A percentile compares a stretch with the other conserved stretches of the same genome.
Conservation (phyloP, 164 flowering plant genomes). For the Vitis riparia region DNA sequence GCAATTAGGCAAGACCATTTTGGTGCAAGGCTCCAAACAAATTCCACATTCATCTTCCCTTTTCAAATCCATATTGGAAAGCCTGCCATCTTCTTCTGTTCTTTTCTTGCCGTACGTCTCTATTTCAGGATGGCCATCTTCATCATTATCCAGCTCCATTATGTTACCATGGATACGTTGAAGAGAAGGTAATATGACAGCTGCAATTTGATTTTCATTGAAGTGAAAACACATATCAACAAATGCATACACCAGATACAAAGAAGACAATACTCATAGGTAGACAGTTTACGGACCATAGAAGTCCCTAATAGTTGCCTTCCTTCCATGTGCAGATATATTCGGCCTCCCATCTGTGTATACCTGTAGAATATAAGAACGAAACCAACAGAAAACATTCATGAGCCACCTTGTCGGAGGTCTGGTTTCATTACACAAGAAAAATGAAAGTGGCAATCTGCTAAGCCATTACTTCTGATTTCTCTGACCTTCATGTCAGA, state of each 20-base stretch:
- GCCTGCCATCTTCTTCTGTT: constrained; percentile 31
- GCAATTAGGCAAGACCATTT: constrained; percentile 90
- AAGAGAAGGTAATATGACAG: constrained; percentile 81
- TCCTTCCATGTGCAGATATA: constrained; percentile 52
- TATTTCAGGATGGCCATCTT: constrained; percentile 19
- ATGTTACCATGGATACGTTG: constrained; percentile 66
- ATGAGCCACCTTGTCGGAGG: background rate
- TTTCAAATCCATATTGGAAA: constrained; percentile 50
- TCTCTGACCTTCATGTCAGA: background rate
- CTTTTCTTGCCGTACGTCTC: constrained; percentile 37
- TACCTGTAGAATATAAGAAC: constrained; percentile 33
- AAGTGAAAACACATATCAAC: background rate
- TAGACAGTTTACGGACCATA: constrained; percentile 43
- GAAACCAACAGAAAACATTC: background rate
- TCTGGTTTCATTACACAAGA: background rate
- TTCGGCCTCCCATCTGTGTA: constrained; percentile 50
- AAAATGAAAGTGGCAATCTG: background rate
- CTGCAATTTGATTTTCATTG: constrained; percentile 36
- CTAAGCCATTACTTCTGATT: background rate
- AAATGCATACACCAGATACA: background rate
- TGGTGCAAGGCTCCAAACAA: constrained; percentile 73
- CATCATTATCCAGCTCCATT: constrained; percentile 31
- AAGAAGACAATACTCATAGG: background rate
- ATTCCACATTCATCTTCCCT: constrained; percentile 80
- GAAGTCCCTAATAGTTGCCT: constrained; percentile 68